These are phyloP conservation scores for Dryas drummondii DNA, from an alignment of 306 rosid genomes.

Conservation along the genomic window DNA sequence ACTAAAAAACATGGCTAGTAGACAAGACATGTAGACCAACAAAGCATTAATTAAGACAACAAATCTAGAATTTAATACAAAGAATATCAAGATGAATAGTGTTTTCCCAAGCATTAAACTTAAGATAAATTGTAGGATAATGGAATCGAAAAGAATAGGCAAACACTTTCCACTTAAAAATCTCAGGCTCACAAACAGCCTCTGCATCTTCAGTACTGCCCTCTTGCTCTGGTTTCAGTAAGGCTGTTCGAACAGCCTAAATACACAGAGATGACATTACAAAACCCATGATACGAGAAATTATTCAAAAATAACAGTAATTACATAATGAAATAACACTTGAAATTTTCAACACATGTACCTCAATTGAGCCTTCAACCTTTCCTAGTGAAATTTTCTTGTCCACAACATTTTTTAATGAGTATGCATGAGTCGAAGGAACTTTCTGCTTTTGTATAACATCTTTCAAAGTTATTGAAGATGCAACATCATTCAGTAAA, in stretches of 20 bases:
- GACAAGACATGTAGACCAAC: background rate
- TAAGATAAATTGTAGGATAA: background rate
- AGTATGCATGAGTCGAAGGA: slow-evolving; percentile 23
- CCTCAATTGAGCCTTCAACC: slow-evolving; percentile 66
- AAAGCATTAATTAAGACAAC: background rate
- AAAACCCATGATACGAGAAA: too few relatives aligned
- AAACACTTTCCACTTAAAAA: slow-evolving; percentile 59
- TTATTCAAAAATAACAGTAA: too few relatives aligned
- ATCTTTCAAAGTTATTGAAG: slow-evolving; percentile 36
- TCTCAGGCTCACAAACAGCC: slow-evolving; percentile 58
- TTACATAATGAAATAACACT: too few relatives aligned
- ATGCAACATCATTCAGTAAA: slow-evolving; percentile 37
- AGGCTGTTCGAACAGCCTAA: slow-evolving; percentile 61
- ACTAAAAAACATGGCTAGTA: background rate
- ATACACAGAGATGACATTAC: too few relatives aligned
- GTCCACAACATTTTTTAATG: slow-evolving; percentile 16
- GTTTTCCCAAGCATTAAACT: background rate
- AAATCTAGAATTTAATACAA: background rate
- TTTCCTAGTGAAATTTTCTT: slow-evolving; percentile 51
- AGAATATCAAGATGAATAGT: background rate
- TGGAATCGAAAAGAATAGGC: background rate
- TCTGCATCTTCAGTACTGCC: slow-evolving; percentile 57
- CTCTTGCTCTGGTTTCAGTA: slow-evolving; percentile 50
- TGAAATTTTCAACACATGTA: slow-evolving; percentile 32
- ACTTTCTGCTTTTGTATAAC: slow-evolving; percentile 27